Evolutionary conservation across 495 filamentous ascomycete genomes (phyloP).

Genomic region (Aspergillus sclerotioniger): DNA sequence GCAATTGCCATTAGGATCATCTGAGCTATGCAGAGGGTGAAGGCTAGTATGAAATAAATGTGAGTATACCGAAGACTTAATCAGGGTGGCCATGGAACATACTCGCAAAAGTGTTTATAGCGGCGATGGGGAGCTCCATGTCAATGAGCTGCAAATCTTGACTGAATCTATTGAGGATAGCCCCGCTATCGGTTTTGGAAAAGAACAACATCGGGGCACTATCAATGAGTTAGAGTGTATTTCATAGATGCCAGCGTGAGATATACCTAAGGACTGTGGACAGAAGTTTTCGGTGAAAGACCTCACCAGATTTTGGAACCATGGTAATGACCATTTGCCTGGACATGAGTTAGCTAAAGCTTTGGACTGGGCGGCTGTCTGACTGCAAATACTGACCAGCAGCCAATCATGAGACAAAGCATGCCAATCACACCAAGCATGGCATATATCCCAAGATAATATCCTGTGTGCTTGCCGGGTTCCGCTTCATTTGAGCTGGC

Average conservation of each 20-base stretch:
- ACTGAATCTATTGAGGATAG: conserved; percentile 15
- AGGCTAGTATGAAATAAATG: conserved; percentile 17
- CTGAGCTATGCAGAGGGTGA: conserved; percentile 37
- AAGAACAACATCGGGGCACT: conserved; percentile 49
- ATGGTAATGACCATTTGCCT: conserved; percentile 52
- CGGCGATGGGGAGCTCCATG: conserved; percentile 39
- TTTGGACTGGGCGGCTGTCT: neutral
- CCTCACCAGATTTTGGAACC: conserved; percentile 51
- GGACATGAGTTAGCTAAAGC: neutral
- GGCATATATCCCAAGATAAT: conserved; percentile 57
- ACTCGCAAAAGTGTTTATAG: conserved; percentile 29
- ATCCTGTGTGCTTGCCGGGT: conserved; percentile 42
- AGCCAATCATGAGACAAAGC: conserved; percentile 41
- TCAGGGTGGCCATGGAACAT: neutral
- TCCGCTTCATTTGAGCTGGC: conserved; percentile 40
- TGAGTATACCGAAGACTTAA: neutral
- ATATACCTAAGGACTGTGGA: conserved; percentile 45
- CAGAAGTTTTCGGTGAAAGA: conserved; percentile 48
- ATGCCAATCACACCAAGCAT: conserved; percentile 48
- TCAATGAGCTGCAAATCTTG: conserved; percentile 54
- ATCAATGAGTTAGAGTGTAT: conserved; percentile 4
- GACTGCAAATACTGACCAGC: conserved; percentile 34
- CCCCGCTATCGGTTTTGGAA: conserved; percentile 27
- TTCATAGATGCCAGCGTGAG: neutral
- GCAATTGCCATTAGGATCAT: conserved; percentile 39